Conservation (phyloP, 2,329 filamentous ascomycete species). For the Fusarium sp. region DNA sequence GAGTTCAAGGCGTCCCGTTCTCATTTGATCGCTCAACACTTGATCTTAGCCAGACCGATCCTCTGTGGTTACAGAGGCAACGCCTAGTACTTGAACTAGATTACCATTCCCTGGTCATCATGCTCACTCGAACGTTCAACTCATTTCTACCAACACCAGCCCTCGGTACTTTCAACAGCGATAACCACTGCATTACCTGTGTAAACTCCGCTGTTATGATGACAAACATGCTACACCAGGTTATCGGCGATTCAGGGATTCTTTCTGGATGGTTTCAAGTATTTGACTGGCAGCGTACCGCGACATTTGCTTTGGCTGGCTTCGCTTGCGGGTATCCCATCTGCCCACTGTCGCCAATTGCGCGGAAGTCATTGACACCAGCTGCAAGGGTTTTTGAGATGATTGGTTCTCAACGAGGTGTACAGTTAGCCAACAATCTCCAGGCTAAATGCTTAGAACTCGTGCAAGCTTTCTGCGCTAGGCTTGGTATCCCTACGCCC, state of each 20-base stretch:
- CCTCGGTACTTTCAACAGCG: slow-evolving; percentile 40
- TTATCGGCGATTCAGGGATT: slow-evolving; percentile 41
- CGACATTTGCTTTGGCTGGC: slow-evolving; percentile 33
- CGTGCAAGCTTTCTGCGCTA: slow-evolving; percentile 33
- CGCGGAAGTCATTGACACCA: slow-evolving; percentile 24
- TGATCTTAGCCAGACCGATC: slow-evolving; percentile 49
- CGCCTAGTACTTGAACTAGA: slow-evolving; percentile 56
- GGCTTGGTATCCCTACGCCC: slow-evolving; percentile 35
- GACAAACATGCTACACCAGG: slow-evolving; percentile 45
- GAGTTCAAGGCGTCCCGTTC: slow-evolving; percentile 50
- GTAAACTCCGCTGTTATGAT: slow-evolving; percentile 43
- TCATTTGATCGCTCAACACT: slow-evolving; percentile 52
- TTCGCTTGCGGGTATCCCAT: slow-evolving; percentile 44
- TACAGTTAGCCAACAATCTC: slow-evolving; percentile 15
- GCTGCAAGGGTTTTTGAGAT: slow-evolving; percentile 33
- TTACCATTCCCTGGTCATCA: slow-evolving; percentile 54
- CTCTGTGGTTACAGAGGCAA: slow-evolving; percentile 56
- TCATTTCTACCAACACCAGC: slow-evolving; percentile 48
- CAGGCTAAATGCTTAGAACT: slow-evolving; percentile 25
- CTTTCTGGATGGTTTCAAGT: slow-evolving; percentile 46
- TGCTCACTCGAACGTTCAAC: slow-evolving; percentile 55
- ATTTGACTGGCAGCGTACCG: slow-evolving; percentile 45
- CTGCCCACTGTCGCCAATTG: slow-evolving; percentile 36
- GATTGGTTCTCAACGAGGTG: background rate
- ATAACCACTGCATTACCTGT: slow-evolving; percentile 39